A percentile compares a stretch with the other conserved stretches of the same genome.
Conservation (phyloP, 176 grass and related monocot genomes). For the Hordeum marinum region DNA sequence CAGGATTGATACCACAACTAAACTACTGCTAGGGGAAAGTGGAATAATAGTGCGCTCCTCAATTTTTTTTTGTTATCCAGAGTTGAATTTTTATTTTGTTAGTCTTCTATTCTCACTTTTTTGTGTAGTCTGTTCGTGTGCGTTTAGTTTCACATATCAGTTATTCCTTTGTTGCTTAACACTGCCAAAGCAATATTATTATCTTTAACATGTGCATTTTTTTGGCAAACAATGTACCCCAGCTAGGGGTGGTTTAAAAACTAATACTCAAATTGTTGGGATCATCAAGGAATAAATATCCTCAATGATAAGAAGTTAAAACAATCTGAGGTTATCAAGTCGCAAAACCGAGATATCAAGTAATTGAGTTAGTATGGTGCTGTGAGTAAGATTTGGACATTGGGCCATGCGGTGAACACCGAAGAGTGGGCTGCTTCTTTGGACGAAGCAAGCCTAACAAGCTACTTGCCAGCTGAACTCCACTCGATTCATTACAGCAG, state of each 20-base stretch:
- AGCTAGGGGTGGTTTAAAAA: background rate
- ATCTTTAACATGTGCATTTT: background rate
- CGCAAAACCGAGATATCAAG: background rate
- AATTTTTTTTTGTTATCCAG: background rate
- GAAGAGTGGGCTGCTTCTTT: background rate
- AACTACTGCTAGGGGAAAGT: slow-evolving; percentile 7
- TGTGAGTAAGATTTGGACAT: background rate
- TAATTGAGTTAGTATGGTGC: too few relatives aligned
- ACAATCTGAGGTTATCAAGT: background rate
- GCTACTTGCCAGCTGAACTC: background rate
- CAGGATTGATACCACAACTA: background rate
- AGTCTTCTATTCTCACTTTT: background rate
- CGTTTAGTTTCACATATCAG: background rate
- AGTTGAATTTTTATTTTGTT: background rate
- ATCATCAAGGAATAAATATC: background rate
- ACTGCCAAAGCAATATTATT: background rate
- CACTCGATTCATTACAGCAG: background rate
- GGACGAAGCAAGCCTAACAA: background rate
- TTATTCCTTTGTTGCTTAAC: background rate
- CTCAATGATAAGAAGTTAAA: background rate
- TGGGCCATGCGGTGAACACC: background rate
- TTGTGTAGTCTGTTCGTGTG: background rate
- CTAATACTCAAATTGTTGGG: background rate
- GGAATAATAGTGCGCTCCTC: background rate
- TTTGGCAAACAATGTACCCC: background rate